A percentile compares a stretch with the other conserved stretches of the same genome.
These are phyloP conservation scores for Euclidium syriacum DNA, from an alignment of 345 rosid genomes.

Conservation along the genomic window DNA sequence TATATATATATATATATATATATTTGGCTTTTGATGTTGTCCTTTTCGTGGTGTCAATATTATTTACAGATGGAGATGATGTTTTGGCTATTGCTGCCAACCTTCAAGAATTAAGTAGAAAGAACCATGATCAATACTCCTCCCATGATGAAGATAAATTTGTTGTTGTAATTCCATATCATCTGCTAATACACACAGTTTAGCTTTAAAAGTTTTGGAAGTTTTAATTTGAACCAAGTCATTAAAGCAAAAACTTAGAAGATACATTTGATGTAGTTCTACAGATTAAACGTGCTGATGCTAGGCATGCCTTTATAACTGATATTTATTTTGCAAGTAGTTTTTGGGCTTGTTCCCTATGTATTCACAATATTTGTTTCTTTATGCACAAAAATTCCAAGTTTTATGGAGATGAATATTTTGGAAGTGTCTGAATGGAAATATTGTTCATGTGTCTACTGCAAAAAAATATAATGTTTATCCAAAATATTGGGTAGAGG, in stretches of 20 bases:
- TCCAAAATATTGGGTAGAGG: conserved; percentile 55
- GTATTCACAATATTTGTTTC: too few species aligned
- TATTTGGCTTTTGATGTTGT: not conserved
- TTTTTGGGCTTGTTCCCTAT: too few species aligned
- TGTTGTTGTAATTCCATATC: conserved; percentile 87
- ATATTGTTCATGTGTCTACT: conserved; percentile 43
- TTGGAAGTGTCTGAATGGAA: conserved; percentile 56
- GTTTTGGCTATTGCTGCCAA: conserved; percentile 46
- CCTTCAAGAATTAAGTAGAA: conserved; percentile 53
- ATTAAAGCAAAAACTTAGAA: conserved; percentile 52
- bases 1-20: too few species aligned
- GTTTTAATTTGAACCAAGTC: conserved; percentile 70
- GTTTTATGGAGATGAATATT: conserved; percentile 69
- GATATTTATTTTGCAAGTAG: too few species aligned
- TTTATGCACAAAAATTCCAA: conserved; percentile 49
- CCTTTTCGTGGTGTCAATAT: conserved; percentile 2
- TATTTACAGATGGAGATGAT: conserved; percentile 58
- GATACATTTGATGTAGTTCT: conserved; percentile 49
- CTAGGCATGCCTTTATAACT: conserved; percentile 44
- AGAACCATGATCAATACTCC: conserved; percentile 46
- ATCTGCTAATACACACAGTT: conserved; percentile 78
- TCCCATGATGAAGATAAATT: conserved; percentile 60
- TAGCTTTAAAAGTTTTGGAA: conserved; percentile 98
- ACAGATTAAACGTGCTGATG: conserved; percentile 48
- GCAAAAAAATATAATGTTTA: conserved; percentile 55